A percentile compares a stretch with the other conserved stretches of the same genome.
These are phyloP conservation scores for Fraxinus latifolia DNA, from an alignment of 305 asterid genomes.

Conservation along the genomic window DNA sequence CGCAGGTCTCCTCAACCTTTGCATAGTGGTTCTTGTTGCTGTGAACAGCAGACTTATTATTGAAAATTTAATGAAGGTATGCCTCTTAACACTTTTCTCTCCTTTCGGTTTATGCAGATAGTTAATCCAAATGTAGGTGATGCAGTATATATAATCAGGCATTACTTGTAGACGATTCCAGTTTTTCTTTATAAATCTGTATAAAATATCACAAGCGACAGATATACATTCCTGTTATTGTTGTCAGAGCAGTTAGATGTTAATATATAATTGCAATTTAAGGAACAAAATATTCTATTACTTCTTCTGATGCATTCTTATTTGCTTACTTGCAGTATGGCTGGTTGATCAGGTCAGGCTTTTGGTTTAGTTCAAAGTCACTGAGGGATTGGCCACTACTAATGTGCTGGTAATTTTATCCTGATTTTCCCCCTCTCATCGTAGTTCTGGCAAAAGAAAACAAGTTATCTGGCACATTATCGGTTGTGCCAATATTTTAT, in stretches of 20 bases:
- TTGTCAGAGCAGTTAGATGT: conserved; percentile 13
- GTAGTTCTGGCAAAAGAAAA: conserved; percentile 5
- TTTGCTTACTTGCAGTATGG: conserved; percentile 70
- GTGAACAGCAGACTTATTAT: conserved; percentile 97
- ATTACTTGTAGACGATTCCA: conserved; percentile 7
- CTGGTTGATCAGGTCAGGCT: conserved; percentile 75
- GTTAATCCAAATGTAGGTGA: neutral
- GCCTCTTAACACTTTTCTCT: conserved; percentile 14
- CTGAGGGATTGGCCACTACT: conserved; percentile 93
- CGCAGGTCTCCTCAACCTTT: conserved; percentile 97
- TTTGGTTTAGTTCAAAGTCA: conserved; percentile 90
- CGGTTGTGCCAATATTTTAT: neutral
- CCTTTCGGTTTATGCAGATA: conserved; percentile 3
- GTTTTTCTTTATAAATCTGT: conserved; percentile 15
- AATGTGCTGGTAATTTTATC: conserved; percentile 78
- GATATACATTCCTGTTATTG: neutral
- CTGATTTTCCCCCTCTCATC: neutral
- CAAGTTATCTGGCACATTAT: neutral
- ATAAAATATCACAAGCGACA: conserved; percentile 5
- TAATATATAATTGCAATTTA: conserved; percentile 2
- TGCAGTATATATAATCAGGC: neutral
- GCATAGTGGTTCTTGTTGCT: conserved; percentile 98
- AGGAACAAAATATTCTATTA: neutral
- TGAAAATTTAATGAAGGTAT: conserved; percentile 96
- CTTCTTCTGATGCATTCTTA: conserved; percentile 13